Percentiles rank a stretch among this genome's conserved stretches.
phyloP scores from a whole-genome alignment of 768 basidiomycete genomes.

The Daedalea quercina region DNA sequence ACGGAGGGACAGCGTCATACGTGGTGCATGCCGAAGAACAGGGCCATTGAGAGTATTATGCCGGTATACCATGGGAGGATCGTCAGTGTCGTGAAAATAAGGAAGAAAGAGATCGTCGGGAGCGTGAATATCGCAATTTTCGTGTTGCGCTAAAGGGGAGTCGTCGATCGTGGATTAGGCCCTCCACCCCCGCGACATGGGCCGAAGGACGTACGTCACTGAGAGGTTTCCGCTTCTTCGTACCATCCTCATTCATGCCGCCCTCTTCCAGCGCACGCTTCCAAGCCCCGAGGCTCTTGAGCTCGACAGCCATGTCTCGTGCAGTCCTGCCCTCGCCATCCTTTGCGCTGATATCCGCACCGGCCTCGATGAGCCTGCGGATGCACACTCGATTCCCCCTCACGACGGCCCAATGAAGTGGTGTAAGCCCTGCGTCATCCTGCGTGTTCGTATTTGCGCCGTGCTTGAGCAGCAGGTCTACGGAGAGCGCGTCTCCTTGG shows the following conservation, averaged over 20 bases:
- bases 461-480: slow-evolving; percentile 83
- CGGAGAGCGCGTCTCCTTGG: slow-evolving; percentile 94
- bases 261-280: slow-evolving; percentile 85
- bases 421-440: slow-evolving; percentile 80
- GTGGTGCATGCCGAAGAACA: slow-evolving; percentile 93
- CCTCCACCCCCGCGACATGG: not conserved
- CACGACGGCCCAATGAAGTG: slow-evolving; percentile 97
- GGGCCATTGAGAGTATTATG: slow-evolving; percentile 71
- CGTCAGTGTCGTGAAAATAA: slow-evolving; percentile 80
- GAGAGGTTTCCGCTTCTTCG: slow-evolving; percentile 57
- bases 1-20: slow-evolving; percentile 38
- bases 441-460: slow-evolving; percentile 73
- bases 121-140: slow-evolving; percentile 72
- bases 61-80: slow-evolving; percentile 89
- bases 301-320: slow-evolving; percentile 89
- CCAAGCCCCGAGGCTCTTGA: slow-evolving; percentile 89
- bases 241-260: slow-evolving; percentile 72
- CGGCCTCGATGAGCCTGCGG: slow-evolving; percentile 76
- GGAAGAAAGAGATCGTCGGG: slow-evolving; percentile 72
- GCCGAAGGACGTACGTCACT: slow-evolving; percentile 49
- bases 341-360: slow-evolving; percentile 73
- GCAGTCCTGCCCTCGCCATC: slow-evolving; percentile 85
- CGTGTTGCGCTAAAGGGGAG: slow-evolving; percentile 58
- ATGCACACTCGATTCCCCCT: slow-evolving; percentile 89
- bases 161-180: not conserved